These are phyloP conservation scores for Pelargonium cotyledonis DNA, from an alignment of 441 rosid genomes.

Conservation along the genomic window DNA sequence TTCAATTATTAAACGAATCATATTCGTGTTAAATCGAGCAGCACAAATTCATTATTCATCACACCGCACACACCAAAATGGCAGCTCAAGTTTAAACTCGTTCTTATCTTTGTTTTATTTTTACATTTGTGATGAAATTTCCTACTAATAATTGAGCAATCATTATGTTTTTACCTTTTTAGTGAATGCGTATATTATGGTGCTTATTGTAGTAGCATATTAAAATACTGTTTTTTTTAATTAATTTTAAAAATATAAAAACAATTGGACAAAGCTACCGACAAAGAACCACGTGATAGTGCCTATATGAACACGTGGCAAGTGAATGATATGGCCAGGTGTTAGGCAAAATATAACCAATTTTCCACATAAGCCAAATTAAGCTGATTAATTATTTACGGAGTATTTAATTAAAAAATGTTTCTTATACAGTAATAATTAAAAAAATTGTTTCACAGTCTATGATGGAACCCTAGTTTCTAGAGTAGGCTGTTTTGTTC, in stretches of 20 bases:
- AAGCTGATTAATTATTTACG: neutral
- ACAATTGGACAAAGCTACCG: constrained; percentile 18
- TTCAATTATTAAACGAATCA: no score
- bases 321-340: neutral
- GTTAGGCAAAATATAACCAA: neutral
- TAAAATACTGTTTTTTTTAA: no score
- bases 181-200: neutral
- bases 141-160: constrained; percentile 6
- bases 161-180: neutral
- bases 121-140: no score
- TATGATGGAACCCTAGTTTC: neutral
- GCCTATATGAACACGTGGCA: constrained; percentile 8
- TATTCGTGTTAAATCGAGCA: no score
- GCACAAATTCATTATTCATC: no score
- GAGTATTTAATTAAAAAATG: no score
- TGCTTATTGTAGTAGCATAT: neutral
- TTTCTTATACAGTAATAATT: neutral
- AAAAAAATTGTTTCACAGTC: neutral
- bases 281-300: constrained; percentile 26
- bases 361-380: constrained; percentile 11
- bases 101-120: no score
- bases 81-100: no score
- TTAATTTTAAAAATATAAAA: neutral
- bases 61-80: no score
- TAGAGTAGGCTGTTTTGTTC: neutral